These are phyloP conservation scores for Ogataea methanolica DNA, from an alignment of 805 yeast species.

Conservation along the genomic window DNA sequence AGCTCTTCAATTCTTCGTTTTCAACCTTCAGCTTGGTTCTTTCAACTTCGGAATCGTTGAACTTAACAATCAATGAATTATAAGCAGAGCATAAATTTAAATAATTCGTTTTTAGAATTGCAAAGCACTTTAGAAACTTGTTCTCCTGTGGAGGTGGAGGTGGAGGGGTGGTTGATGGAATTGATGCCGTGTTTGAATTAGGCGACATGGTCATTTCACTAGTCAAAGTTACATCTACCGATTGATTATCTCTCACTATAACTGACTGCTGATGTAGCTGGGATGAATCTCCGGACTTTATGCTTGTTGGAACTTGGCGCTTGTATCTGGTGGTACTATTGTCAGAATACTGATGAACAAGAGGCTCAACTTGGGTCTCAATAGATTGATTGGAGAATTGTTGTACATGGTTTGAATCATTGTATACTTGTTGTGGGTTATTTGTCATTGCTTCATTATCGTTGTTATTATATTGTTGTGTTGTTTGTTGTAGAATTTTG, in stretches of 20 bases:
- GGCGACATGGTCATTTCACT: neutral
- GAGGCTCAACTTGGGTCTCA: neutral
- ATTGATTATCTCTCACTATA: too few relatives aligned
- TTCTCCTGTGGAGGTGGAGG: conserved; percentile 9
- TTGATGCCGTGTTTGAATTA: neutral
- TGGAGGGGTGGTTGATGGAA: neutral
- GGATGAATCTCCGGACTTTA: too few relatives aligned
- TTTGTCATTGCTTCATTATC: too few relatives aligned
- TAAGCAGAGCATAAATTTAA: conserved; percentile 19
- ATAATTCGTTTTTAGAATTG: conserved; percentile 20
- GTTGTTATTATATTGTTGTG: too few relatives aligned
- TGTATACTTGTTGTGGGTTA: neutral
- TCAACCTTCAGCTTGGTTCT: conserved; percentile 16
- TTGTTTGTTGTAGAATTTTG: too few relatives aligned
- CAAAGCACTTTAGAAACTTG: conserved; percentile 19
- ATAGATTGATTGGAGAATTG: too few relatives aligned
- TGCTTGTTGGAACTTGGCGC: too few relatives aligned
- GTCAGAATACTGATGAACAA: neutral
- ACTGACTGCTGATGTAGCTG: too few relatives aligned
- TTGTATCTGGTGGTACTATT: too few relatives aligned
- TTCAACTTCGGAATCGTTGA: conserved; percentile 20
- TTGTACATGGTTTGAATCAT: neutral
- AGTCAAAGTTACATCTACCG: too few relatives aligned
- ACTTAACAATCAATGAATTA: conserved; percentile 15
- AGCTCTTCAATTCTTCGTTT: conserved; percentile 23